phyloP scores from a whole-genome alignment of 805 yeast genomes.

The Saccharomycopsis sp. region DNA sequence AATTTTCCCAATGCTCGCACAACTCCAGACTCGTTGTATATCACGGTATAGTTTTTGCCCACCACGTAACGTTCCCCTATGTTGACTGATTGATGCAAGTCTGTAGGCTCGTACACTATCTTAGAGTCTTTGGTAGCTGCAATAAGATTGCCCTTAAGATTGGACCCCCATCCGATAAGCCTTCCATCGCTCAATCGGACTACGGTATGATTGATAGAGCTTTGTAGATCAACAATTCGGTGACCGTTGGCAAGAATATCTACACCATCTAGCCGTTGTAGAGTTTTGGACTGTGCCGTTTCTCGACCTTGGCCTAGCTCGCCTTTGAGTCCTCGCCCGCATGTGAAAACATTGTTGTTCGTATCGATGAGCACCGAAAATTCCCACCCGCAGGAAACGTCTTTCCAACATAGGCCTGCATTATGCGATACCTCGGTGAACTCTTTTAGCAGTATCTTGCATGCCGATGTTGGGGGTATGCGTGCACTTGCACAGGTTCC shows the following conservation, averaged over 20 bases:
- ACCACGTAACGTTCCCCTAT: neutral
- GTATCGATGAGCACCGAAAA: constrained; percentile 46
- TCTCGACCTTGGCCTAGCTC: constrained; percentile 55
- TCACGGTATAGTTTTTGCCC: neutral
- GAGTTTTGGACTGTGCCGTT: constrained; percentile 7
- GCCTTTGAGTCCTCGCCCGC: constrained; percentile 67
- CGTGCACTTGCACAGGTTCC: constrained; percentile 27
- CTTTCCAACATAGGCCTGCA: constrained; percentile 32
- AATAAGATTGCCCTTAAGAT: constrained; percentile 49
- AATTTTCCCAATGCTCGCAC: neutral
- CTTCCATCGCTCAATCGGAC: constrained; percentile 34
- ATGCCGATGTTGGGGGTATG: neutral
- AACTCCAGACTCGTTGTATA: neutral
- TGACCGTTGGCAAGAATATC: neutral
- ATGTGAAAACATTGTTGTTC: constrained; percentile 36
- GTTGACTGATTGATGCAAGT: constrained; percentile 3
- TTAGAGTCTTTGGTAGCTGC: constrained; percentile 22
- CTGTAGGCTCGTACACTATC: constrained; percentile 13
- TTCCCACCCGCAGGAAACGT: constrained; percentile 76
- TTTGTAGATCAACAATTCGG: constrained; percentile 22
- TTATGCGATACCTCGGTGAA: constrained; percentile 24
- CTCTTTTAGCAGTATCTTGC: neutral
- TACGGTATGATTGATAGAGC: constrained; percentile 44
- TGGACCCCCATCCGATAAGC: constrained; percentile 62
- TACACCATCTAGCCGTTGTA: constrained; percentile 16